A percentile compares a stretch with the other conserved stretches of the same genome.
phyloP scores from a whole-genome alignment of 805 yeast species.

The Saccharomycopsis microspora region DNA sequence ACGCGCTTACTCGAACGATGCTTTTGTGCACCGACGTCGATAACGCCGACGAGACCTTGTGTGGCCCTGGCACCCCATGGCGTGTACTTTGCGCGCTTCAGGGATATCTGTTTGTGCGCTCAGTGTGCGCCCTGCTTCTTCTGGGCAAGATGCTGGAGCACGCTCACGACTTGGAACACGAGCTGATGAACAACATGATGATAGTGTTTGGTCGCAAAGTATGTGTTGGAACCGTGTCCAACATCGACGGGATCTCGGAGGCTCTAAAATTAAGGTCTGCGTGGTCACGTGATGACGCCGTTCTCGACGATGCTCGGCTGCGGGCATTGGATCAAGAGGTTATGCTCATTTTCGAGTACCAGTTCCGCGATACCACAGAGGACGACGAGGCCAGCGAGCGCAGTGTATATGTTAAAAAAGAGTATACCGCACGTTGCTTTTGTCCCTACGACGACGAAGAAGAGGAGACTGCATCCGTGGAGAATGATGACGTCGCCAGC shows the following conservation, averaged over 20 bases:
- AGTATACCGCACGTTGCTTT: slow-evolving; percentile 27
- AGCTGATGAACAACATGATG: slow-evolving; percentile 47
- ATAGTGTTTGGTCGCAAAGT: slow-evolving; percentile 56
- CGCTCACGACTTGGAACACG: slow-evolving; percentile 46
- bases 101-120: slow-evolving; percentile 55
- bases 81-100: slow-evolving; percentile 38
- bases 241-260: too few relatives aligned
- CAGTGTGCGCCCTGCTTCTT: slow-evolving; percentile 47
- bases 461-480: not conserved
- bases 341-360: slow-evolving; percentile 47
- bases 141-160: slow-evolving; percentile 34
- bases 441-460: slow-evolving; percentile 25
- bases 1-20: slow-evolving; percentile 37
- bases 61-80: slow-evolving; percentile 31
- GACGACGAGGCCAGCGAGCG: slow-evolving; percentile 23
- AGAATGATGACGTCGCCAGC: not conserved
- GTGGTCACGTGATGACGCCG: not conserved
- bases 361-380: slow-evolving; percentile 28
- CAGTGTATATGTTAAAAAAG: slow-evolving; percentile 14
- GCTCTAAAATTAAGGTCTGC: too few relatives aligned
- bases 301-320: not conserved
- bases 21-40: slow-evolving; percentile 51
- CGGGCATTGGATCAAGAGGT: slow-evolving; percentile 44
- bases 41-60: slow-evolving; percentile 34
- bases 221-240: slow-evolving; percentile 33